phyloP scores from a whole-genome alignment of 2,329 filamentous ascomycete genomes.

The Elsinoe ampelina region DNA sequence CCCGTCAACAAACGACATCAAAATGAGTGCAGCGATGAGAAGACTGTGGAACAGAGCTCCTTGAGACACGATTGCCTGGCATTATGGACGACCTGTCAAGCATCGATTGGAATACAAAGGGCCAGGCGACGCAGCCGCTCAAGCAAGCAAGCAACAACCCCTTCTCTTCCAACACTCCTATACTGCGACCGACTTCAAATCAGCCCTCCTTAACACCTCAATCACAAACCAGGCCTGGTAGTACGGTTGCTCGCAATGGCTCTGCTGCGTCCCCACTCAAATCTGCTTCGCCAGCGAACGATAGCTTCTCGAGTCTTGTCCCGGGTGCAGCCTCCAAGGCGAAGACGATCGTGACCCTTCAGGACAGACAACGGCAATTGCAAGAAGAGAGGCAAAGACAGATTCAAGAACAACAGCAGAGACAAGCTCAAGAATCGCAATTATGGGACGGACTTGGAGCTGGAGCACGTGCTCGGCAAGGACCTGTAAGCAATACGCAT shows the following conservation, averaged over 20 bases:
- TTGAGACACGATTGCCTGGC: neutral
- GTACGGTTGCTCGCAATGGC: conserved; percentile 27
- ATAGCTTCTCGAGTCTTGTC: conserved; percentile 72
- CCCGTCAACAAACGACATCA: neutral
- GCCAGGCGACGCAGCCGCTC: conserved; percentile 4
- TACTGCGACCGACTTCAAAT: conserved; percentile 25
- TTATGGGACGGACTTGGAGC: conserved; percentile 21
- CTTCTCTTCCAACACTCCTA: conserved; percentile 21
- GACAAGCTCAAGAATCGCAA: conserved; percentile 30
- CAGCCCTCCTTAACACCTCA: conserved; percentile 20
- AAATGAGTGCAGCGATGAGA: neutral
- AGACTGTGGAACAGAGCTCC: neutral
- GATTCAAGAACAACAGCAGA: conserved; percentile 60
- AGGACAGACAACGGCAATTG: conserved; percentile 58
- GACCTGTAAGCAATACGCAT: neutral
- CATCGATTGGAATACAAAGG: conserved; percentile 36
- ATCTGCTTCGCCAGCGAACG: conserved; percentile 42
- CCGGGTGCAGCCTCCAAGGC: conserved; percentile 52
- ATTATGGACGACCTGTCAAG: conserved; percentile 42
- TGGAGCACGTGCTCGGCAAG: conserved; percentile 15
- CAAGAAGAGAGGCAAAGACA: conserved; percentile 70
- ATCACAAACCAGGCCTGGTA: conserved; percentile 31
- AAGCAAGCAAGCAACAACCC: conserved; percentile 21
- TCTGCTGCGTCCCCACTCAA: conserved; percentile 43
- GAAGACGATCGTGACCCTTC: conserved; percentile 59